Conservation (phyloP, 2,329 filamentous ascomycete species). For the Cordyceps javanica region DNA sequence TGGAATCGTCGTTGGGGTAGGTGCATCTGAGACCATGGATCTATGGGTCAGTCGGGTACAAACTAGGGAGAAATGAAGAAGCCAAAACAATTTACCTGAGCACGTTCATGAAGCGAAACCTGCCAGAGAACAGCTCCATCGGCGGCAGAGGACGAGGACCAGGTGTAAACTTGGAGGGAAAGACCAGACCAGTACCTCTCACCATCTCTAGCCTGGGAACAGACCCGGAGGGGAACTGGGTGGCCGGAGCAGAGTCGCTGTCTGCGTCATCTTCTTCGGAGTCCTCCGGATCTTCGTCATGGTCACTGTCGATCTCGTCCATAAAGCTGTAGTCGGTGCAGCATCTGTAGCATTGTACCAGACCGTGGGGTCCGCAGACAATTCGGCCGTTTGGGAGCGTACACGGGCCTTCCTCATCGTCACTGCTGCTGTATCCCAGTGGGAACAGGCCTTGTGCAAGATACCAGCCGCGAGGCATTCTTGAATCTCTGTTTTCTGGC, state of each 20-base stretch:
- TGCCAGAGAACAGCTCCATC: slow-evolving; percentile 22
- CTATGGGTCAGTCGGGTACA: slow-evolving; percentile 1
- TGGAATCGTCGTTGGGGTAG: slow-evolving; percentile 23
- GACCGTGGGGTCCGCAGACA: slow-evolving; percentile 28
- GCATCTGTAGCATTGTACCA: slow-evolving; percentile 27
- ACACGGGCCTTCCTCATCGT: slow-evolving; percentile 29
- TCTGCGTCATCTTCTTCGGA: background rate
- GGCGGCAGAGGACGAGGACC: slow-evolving; percentile 17
- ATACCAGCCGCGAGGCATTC: slow-evolving; percentile 14
- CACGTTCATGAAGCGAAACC: background rate
- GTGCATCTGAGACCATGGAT: slow-evolving; percentile 22
- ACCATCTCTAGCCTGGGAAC: background rate
- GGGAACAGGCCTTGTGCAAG: slow-evolving; percentile 13
- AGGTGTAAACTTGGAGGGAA: slow-evolving; percentile 28
- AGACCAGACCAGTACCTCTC: slow-evolving; percentile 13
- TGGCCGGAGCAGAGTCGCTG: background rate
- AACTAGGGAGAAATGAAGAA: background rate
- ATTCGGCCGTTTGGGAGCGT: slow-evolving; percentile 30
- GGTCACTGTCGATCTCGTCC: slow-evolving; percentile 21
- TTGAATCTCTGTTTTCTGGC: slow-evolving; percentile 1
- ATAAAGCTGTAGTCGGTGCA: slow-evolving; percentile 31
- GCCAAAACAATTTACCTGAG: slow-evolving; percentile 17
- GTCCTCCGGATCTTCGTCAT: slow-evolving; percentile 14
- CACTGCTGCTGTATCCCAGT: slow-evolving; percentile 17
- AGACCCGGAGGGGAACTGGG: background rate